Base-by-base conservation (phyloP, 257 asterid genomes). In the Scutellaria minor region DNA sequence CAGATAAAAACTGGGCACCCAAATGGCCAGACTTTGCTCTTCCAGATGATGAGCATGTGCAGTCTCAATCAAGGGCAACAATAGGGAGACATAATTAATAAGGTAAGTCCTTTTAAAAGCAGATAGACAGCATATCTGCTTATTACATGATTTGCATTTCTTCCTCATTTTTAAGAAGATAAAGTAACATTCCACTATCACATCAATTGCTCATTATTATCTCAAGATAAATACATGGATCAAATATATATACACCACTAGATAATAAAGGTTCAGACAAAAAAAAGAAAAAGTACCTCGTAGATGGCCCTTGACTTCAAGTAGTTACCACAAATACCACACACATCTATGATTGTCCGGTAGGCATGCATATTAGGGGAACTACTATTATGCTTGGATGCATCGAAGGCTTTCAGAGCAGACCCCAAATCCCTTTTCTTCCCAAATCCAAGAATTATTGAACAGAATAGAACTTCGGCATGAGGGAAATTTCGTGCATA, bases 281-380 rank as follows among this genome's bases (percentile, higher is more conserved):
- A 7, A 57, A 66, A 41, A 64, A 42, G 9, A 58, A 57, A 27
- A 70, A 24, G 45, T 89, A 94, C 98, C 97, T 94, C 87, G 66
- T 82, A 94, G 73, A 94, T 89, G 77, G 82, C 62, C 78, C 98
- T 84, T 18, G 98, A 85, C 87, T 91, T 89, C 85, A 83, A 52
- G 84, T 78, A 85, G 83, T 89, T 86, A 40, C 96, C 96, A 79
- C 97, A 94, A 83, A 88, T 95, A 70, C 98, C 97, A 67, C 98
- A 94, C 67, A 83, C 97, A 83, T 94, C 98, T 83, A 94, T 89
- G 67, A 89, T 78, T 82, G 96, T 83, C 75, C 97, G 91, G 82
- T 84, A 89, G 40, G 84, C 86, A 72, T 83, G 90, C 93, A 86
- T 86, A 83, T 84, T 91, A 52, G 93, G 96, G 75, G 79, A 74